Evolutionary conservation across 2,329 filamentous ascomycete genomes (phyloP).

Genomic region (Ophiostoma angusticollis): DNA sequence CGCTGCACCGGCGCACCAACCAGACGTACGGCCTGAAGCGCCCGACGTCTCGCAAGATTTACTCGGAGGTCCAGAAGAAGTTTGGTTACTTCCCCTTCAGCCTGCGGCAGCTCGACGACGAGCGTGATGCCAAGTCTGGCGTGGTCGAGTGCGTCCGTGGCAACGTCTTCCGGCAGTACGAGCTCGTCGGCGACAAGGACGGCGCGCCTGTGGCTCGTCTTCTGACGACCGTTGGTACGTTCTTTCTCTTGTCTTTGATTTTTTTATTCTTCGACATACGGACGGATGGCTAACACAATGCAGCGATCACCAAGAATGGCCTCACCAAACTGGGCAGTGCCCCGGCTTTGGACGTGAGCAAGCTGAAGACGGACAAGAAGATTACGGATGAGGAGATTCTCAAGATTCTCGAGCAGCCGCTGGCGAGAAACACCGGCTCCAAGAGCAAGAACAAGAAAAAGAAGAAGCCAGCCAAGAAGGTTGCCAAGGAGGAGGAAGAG

Average conservation of each 20-base stretch:
- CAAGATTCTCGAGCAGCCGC: constrained; percentile 81
- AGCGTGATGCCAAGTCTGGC: constrained; percentile 89
- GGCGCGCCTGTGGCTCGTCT: constrained; percentile 70
- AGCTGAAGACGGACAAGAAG: constrained; percentile 93
- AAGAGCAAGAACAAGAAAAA: constrained; percentile 88
- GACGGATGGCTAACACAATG: too few species aligned
- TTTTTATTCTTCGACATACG: too few species aligned
- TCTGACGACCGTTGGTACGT: constrained; percentile 85
- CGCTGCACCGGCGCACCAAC: constrained; percentile 82
- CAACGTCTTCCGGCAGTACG: constrained; percentile 89
- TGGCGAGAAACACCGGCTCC: constrained; percentile 67
- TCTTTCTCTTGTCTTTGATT: constrained; percentile 11
- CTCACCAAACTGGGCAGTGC: constrained; percentile 74
- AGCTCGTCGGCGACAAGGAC: constrained; percentile 91
- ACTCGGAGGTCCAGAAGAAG: constrained; percentile 93
- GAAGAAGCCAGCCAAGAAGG: constrained; percentile 43
- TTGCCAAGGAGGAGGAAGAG: constrained; percentile 20
- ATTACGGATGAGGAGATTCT: constrained; percentile 92
- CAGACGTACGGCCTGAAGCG: constrained; percentile 91
- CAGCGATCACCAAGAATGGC: constrained; percentile 96
- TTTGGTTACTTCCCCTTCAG: constrained; percentile 98
- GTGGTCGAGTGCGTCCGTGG: constrained; percentile 91
- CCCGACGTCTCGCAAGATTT: constrained; percentile 78
- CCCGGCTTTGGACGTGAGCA: constrained; percentile 60
- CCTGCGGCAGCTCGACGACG: constrained; percentile 89